phyloP scores from a whole-genome alignment of 306 rosid genomes.

The Gynostemma pentaphyllum region DNA sequence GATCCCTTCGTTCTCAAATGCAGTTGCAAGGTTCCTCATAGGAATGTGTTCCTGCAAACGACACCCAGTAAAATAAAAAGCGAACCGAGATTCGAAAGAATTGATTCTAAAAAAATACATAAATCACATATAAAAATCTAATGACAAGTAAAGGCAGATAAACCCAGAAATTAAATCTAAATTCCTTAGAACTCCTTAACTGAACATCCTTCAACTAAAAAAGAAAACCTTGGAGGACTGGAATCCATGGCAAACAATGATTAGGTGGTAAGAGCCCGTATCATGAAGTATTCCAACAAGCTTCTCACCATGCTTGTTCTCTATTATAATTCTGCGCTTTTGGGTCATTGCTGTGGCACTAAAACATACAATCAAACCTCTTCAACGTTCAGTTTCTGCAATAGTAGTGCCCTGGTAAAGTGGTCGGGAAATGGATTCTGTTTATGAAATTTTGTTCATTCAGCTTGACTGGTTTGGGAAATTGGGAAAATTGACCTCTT shows the following conservation, averaged over 20 bases:
- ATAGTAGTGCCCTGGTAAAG: no score
- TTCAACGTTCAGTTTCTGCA: no score
- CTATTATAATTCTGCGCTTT: conserved; percentile 23
- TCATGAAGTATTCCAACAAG: conserved; percentile 72
- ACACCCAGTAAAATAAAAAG: not conserved
- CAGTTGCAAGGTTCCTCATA: conserved; percentile 69
- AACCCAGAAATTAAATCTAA: not conserved
- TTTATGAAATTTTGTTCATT: not conserved
- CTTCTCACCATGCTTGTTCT: conserved; percentile 52
- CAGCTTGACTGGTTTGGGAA: not conserved
- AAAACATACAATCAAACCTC: not conserved
- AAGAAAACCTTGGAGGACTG: conserved; percentile 64
- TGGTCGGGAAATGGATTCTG: not conserved
- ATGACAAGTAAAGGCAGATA: not conserved
- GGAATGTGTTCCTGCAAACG: conserved; percentile 61
- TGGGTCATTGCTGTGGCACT: conserved; percentile 18
- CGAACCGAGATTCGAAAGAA: not conserved
- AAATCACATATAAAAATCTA: not conserved
- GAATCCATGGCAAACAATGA: conserved; percentile 74
- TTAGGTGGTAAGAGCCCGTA: conserved; percentile 45
- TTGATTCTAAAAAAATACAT: not conserved
- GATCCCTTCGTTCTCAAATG: conserved; percentile 39
- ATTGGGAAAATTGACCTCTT: no score
- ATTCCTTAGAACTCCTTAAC: not conserved
- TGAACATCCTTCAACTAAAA: not conserved